These are phyloP conservation scores for Physcomitrellopsis africana DNA, from an alignment of 225 moss, liverwort and hornwort genomes.

Conservation along the genomic window DNA sequence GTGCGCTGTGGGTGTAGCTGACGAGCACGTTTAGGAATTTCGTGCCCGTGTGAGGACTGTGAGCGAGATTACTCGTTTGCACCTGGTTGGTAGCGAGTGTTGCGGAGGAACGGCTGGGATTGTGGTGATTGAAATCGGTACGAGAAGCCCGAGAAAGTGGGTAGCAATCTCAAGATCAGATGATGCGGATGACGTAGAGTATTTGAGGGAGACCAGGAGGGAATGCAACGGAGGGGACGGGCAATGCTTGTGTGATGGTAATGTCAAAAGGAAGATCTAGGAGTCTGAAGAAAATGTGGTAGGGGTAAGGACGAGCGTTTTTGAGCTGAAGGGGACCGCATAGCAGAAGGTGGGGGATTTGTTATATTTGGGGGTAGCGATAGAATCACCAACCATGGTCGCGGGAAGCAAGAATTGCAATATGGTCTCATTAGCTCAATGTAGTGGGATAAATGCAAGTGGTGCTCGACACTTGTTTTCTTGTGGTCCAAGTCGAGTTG, in stretches of 20 bases:
- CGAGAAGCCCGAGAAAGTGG: background rate
- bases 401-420: conserved; percentile 14
- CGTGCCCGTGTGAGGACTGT: background rate
- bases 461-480: conserved; percentile 18
- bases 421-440: conserved; percentile 17
- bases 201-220: background rate
- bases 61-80: background rate
- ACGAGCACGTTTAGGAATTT: background rate
- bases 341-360: background rate
- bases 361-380: conserved; percentile 1
- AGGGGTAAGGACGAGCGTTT: background rate
- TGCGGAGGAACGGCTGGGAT: too few relatives aligned
- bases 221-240: background rate
- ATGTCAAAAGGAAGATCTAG: background rate
- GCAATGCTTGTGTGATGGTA: background rate
- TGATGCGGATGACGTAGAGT: background rate
- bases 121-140: background rate
- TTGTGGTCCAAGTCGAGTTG: conserved; percentile 2
- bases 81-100: background rate
- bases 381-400: conserved; percentile 21
- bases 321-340: background rate
- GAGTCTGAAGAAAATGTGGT: background rate
- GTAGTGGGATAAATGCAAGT: conserved; percentile 2
- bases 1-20: background rate
- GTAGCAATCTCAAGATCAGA: conserved; percentile 5